Evolutionary conservation across 345 rosid species (phyloP), one percentile per base, ranked within the genome.

Genomic region (Aquilaria malaccensis): DNA sequence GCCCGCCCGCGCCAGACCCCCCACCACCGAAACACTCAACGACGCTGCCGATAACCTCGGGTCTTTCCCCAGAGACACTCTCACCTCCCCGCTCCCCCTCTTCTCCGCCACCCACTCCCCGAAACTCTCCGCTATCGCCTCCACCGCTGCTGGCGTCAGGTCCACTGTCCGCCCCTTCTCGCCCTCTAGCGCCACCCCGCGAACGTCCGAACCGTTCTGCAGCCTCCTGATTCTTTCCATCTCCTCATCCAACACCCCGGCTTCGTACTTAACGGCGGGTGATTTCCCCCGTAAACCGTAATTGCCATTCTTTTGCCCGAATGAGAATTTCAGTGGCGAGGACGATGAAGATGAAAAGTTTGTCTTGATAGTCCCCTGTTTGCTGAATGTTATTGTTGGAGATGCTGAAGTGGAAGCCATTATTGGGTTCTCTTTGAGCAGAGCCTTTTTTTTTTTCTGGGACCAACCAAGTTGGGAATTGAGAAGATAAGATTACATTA

Each of bases 131-230:
- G 88, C 85, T 12, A 93, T 87, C 33, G 98, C 96, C 52, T 93
- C 97, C 67, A 89, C 92, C 0, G 96, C 96, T 0, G 96, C 72
- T 0, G 97, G 95, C 0, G 90, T 84, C 48, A 89, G 70, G 75
- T 84, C 88, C 65, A 87, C 96, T 0, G 58, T 59, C 51, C 97
- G 71, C 13, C 95, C 92, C 77, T 81, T 85, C 80, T 87, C 97
- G 0, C 96, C 96, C 57, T 84, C 86, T 73, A 89, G 30, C 2
- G 97, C 97, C n/a, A 93, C 87, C 33, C 97, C 99, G 0, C 99
- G 83, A 64, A 93, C 92, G 7, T 93, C 98, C 0, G 94, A 87
- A 33, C 98, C 97, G 33, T 87, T 89, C 64, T 89, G 97, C 32
- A 93, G 87, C 75, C 97, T 76, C 64, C 85, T 72, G 7, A 93